Evolutionary conservation across 1,284 basidiomycete genomes (phyloP), one percentile per base, ranked within the genome.

Genomic region (Pseudozyma sp.): DNA sequence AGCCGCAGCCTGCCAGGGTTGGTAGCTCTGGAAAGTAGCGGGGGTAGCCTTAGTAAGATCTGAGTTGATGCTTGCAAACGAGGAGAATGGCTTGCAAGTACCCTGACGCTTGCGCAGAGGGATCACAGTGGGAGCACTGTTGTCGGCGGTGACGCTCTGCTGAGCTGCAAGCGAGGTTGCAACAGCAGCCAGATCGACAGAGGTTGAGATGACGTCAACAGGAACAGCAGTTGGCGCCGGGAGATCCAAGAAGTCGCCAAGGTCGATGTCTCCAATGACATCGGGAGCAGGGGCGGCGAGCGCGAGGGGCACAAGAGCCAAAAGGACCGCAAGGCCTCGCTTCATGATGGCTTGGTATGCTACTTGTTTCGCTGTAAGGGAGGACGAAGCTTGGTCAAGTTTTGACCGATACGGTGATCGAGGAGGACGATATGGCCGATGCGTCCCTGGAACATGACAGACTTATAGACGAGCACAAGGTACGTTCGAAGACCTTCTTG

Each of bases 231-330:
- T 45, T 2, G 44, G 44, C 8, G 1, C 44, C 2, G 44, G 44
- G 24, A 45, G 44, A 1, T 13, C 8, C 8, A 8, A 17, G 5
- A 45, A 13, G 13, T 45, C 44, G 44, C 44, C 5, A 8, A 6
- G 24, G 44, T 45, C 44, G 44, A 45, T 45, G 8, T 17, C 44
- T 45, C 44, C 44, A 14, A 45, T 29, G 24, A 45, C 44, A 4
- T 30, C 44, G 13, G 44, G 44, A 30, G 44, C 7, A 8, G 44
- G 44, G 29, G 44, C 11, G 0, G 17, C 49, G 5, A 39, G 35
- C 17, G 35, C 49, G 34, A 40, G 8, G 19, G 49, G 35, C 49
- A 51, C 14, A 9, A 51, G 2, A 4, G 35, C 34, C 35, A 51
- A 40, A 16, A 51, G 49, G 35, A 14, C 35, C 3, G 19, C 40